phyloP scores from a whole-genome alignment of 257 asterid genomes.

The Lycium ferocissimum region DNA sequence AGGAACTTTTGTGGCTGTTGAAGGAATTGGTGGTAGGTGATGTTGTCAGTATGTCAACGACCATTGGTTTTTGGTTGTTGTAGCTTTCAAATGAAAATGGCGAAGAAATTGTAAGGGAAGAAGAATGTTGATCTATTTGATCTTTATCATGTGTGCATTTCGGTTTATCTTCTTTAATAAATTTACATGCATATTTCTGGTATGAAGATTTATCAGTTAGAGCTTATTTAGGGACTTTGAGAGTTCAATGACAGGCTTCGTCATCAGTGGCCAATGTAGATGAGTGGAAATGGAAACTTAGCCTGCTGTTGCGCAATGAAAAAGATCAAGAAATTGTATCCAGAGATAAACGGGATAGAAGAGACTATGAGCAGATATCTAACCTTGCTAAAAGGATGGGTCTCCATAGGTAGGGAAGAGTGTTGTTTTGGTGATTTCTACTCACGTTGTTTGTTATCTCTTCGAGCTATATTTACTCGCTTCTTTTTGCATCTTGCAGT shows the following conservation, averaged over 20 bases:
- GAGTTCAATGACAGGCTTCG: slow-evolving; percentile 64
- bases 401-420: slow-evolving; percentile 67
- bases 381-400: slow-evolving; percentile 94
- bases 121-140: neutral
- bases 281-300: slow-evolving; percentile 98
- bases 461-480: slow-evolving; percentile 29
- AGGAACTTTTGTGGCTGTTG: neutral
- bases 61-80: neutral
- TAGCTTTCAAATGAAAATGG: neutral
- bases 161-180: neutral
- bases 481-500: slow-evolving; percentile 51
- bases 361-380: slow-evolving; percentile 92
- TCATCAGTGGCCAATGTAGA: slow-evolving; percentile 97
- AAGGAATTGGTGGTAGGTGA: slow-evolving; percentile 1
- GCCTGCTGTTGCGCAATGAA: slow-evolving; percentile 75
- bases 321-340: slow-evolving; percentile 84
- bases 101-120: neutral
- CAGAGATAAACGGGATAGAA: slow-evolving; percentile 87
- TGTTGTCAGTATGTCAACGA: neutral
- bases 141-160: neutral
- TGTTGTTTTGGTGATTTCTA: slow-evolving; percentile 15
- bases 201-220: slow-evolving; percentile 14
- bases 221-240: slow-evolving; percentile 25
- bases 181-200: neutral
- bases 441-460: slow-evolving; percentile 16